These are phyloP conservation scores for Margaritispora aquatica DNA, from an alignment of 495 filamentous ascomycete genomes.

Conservation along the genomic window DNA sequence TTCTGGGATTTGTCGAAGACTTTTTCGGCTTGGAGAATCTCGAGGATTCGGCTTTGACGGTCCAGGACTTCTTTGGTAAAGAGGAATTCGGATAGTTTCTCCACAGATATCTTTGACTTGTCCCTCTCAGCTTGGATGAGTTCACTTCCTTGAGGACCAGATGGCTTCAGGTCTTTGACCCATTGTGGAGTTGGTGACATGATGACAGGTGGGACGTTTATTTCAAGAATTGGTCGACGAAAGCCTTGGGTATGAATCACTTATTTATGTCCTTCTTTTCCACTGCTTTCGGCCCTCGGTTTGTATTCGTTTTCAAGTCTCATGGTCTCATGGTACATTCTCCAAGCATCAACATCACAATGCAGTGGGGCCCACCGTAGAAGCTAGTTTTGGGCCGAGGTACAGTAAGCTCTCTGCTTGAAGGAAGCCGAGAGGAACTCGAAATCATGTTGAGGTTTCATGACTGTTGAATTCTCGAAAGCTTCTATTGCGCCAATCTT, in stretches of 20 bases:
- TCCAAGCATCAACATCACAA: neutral
- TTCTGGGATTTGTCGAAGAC: slow-evolving; percentile 67
- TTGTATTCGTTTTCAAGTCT: neutral
- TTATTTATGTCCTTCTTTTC: slow-evolving; percentile 5
- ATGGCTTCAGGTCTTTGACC: slow-evolving; percentile 58
- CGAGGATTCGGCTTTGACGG: slow-evolving; percentile 45
- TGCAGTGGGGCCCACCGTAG: neutral
- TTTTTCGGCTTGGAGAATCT: slow-evolving; percentile 50
- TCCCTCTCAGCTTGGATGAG: slow-evolving; percentile 53
- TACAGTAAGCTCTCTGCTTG: too few relatives aligned
- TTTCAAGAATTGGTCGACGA: neutral
- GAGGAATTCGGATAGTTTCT: slow-evolving; percentile 54
- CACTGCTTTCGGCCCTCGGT: slow-evolving; percentile 19
- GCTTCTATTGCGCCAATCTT: neutral
- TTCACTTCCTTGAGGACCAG: slow-evolving; percentile 53
- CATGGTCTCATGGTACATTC: neutral
- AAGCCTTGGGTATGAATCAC: neutral
- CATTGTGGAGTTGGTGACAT: slow-evolving; percentile 41
- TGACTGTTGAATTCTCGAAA: neutral
- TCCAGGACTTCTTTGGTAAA: slow-evolving; percentile 51
- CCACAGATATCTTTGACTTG: slow-evolving; percentile 43
- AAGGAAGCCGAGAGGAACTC: too few relatives aligned
- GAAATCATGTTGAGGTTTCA: too few relatives aligned
- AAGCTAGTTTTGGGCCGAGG: neutral
- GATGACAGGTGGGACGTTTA: slow-evolving; percentile 6